Conservation (phyloP, 2,329 filamentous ascomycete species). For the Lizonia empirigonia region DNA sequence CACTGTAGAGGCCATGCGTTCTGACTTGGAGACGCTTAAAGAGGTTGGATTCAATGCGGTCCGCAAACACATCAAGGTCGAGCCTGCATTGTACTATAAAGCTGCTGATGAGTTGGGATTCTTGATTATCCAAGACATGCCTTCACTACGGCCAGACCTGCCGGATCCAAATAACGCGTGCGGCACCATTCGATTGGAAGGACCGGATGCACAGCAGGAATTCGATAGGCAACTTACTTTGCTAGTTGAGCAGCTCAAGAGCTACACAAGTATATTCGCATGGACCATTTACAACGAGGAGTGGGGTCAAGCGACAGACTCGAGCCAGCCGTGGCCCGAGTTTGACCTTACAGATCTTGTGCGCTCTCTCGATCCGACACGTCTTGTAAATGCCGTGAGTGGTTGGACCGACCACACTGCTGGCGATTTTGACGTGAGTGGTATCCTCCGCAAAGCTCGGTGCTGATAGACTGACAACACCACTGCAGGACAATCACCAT, state of each 20-base stretch:
- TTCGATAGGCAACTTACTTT: slow-evolving; percentile 68
- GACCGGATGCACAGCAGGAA: slow-evolving; percentile 62
- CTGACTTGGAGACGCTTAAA: slow-evolving; percentile 68
- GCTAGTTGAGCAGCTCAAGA: slow-evolving; percentile 67
- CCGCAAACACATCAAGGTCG: slow-evolving; percentile 74
- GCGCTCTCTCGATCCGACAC: slow-evolving; percentile 64
- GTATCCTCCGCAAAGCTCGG: no score
- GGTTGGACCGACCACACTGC: slow-evolving; percentile 73
- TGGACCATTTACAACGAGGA: slow-evolving; percentile 77
- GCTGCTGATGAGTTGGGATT: slow-evolving; percentile 70
- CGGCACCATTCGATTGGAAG: slow-evolving; percentile 22
- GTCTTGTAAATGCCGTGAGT: slow-evolving; percentile 66
- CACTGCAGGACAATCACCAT: slow-evolving; percentile 67
- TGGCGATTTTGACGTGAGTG: slow-evolving; percentile 60
- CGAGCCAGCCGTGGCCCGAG: slow-evolving; percentile 58
- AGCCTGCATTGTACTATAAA: slow-evolving; percentile 69
- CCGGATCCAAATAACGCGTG: slow-evolving; percentile 20
- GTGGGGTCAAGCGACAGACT: slow-evolving; percentile 64
- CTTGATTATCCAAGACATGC: slow-evolving; percentile 75
- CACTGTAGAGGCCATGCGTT: slow-evolving; percentile 69
- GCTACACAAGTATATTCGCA: slow-evolving; percentile 67
- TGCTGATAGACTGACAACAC: neutral
- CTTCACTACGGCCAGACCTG: slow-evolving; percentile 54
- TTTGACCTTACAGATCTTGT: slow-evolving; percentile 62
- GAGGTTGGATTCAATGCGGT: slow-evolving; percentile 71